These are phyloP conservation scores for Tolypocladium album DNA, from an alignment of 2,329 filamentous ascomycete genomes.

Conservation along the genomic window DNA sequence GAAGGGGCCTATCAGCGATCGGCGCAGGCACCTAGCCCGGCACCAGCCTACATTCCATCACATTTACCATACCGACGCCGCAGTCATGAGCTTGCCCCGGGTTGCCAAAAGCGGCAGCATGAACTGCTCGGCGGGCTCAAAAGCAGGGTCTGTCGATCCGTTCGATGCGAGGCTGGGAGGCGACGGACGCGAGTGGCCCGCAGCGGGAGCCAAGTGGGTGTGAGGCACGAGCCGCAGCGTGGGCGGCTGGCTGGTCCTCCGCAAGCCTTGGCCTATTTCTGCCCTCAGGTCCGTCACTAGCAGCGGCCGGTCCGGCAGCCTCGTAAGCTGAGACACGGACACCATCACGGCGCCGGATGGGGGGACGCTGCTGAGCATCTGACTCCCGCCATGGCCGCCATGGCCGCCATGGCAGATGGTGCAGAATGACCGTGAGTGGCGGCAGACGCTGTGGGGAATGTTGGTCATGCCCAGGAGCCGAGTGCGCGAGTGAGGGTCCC, in stretches of 20 bases:
- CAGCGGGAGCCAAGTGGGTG: conserved; percentile 3
- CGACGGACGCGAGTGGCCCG: neutral
- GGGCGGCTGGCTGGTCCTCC: neutral
- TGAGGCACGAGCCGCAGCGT: neutral
- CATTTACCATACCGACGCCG: neutral
- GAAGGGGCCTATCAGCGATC: conserved; percentile 8
- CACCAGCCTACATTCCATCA: neutral
- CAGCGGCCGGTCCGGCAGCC: neutral
- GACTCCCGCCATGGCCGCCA: conserved; percentile 10
- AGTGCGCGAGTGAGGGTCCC: conserved; percentile 2
- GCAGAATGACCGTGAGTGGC: neutral
- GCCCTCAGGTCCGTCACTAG: neutral
- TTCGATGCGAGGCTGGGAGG: neutral
- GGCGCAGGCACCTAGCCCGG: neutral
- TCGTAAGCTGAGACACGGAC: conserved; percentile 17
- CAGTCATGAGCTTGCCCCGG: neutral
- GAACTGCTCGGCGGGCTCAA: neutral
- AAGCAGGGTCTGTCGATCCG: neutral
- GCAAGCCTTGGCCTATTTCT: neutral
- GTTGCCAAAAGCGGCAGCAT: neutral
- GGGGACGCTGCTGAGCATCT: conserved; percentile 1
- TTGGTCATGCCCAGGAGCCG: conserved; percentile 15
- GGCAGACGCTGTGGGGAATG: conserved; percentile 2
- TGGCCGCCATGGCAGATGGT: conserved; percentile 3
- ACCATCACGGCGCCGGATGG: conserved; percentile 9